phyloP scores from a whole-genome alignment of 805 yeast genomes.

The Myxozyma neglecta region DNA sequence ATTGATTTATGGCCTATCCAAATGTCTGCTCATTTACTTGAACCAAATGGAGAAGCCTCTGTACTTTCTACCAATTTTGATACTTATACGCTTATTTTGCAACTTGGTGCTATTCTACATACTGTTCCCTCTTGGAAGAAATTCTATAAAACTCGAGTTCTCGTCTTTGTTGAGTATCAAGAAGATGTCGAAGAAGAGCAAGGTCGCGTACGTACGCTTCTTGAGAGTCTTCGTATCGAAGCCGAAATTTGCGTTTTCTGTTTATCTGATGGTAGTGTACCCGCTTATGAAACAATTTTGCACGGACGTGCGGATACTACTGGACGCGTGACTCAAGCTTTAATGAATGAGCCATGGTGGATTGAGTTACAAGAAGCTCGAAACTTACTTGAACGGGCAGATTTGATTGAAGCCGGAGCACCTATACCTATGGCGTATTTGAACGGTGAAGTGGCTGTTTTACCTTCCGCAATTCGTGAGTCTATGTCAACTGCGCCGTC shows the following conservation, averaged over 20 bases:
- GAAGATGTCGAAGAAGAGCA: conserved; percentile 71
- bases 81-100: conserved; percentile 90
- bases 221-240: conserved; percentile 77
- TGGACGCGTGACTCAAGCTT: conserved; percentile 50
- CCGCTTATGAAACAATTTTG: conserved; percentile 71
- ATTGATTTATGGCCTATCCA: conserved; percentile 96
- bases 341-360: conserved; percentile 87
- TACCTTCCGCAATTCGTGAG: conserved; percentile 19
- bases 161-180: conserved; percentile 82
- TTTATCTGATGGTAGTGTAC: conserved; percentile 54
- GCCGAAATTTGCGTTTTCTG: conserved; percentile 78
- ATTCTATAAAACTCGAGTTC: conserved; percentile 71
- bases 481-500: conserved; percentile 11
- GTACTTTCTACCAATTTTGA: conserved; percentile 88
- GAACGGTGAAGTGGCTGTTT: conserved; percentile 25
- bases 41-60: conserved; percentile 62
- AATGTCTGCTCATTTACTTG: conserved; percentile 80
- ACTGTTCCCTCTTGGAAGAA: conserved; percentile 93
- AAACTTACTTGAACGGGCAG: conserved; percentile 33
- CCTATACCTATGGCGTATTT: conserved; percentile 28
- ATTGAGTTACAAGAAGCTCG: conserved; percentile 62
- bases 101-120: conserved; percentile 85
- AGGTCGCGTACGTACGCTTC: conserved; percentile 57
- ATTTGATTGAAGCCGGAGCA: conserved; percentile 23
- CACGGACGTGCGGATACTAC: conserved; percentile 56